phyloP scores from a whole-genome alignment of 495 filamentous ascomycete genomes.

The Podospora tetraspora region DNA sequence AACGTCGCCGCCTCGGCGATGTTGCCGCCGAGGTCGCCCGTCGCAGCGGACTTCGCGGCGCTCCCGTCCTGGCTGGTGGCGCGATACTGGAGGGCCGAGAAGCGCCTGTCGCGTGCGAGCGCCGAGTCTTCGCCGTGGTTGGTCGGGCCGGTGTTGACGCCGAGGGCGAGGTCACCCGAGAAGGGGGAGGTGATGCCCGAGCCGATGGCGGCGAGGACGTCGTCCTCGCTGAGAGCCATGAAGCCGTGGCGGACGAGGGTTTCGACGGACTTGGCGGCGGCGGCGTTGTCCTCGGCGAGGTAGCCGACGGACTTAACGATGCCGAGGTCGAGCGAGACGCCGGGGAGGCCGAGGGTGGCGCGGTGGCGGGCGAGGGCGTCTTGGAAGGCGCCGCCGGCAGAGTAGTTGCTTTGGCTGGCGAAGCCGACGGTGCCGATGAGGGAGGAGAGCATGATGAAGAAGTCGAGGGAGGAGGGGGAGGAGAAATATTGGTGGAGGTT shows the following conservation, averaged over 20 bases:
- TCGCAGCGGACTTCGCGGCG: background rate
- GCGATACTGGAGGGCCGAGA: slow-evolving; percentile 17
- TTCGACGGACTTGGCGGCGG: slow-evolving; percentile 17
- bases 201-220: slow-evolving; percentile 23
- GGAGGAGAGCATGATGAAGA: slow-evolving; percentile 53
- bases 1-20: slow-evolving; percentile 12
- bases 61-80: slow-evolving; percentile 2
- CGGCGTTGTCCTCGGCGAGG: slow-evolving; percentile 21
- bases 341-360: slow-evolving; percentile 24
- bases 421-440: slow-evolving; percentile 38
- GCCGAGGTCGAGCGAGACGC: slow-evolving; percentile 46
- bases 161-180: slow-evolving; percentile 18
- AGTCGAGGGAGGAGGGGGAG: slow-evolving; percentile 35
- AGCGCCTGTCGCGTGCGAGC: slow-evolving; percentile 19
- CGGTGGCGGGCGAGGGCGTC: slow-evolving; percentile 27
- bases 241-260: slow-evolving; percentile 23
- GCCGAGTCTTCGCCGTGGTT: slow-evolving; percentile 5
- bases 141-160: slow-evolving; percentile 23
- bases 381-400: slow-evolving; percentile 40
- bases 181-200: slow-evolving; percentile 24
- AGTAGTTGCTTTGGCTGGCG: slow-evolving; percentile 46
- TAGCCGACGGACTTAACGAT: slow-evolving; percentile 36
- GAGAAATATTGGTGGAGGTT: slow-evolving; percentile 42
- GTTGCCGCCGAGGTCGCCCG: slow-evolving; percentile 13
- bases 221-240: slow-evolving; percentile 16